Evolutionary conservation across 208 protist species (phyloP), one percentile per base, ranked within the genome.

Genomic region (Jaenimonas drosophilae): DNA sequence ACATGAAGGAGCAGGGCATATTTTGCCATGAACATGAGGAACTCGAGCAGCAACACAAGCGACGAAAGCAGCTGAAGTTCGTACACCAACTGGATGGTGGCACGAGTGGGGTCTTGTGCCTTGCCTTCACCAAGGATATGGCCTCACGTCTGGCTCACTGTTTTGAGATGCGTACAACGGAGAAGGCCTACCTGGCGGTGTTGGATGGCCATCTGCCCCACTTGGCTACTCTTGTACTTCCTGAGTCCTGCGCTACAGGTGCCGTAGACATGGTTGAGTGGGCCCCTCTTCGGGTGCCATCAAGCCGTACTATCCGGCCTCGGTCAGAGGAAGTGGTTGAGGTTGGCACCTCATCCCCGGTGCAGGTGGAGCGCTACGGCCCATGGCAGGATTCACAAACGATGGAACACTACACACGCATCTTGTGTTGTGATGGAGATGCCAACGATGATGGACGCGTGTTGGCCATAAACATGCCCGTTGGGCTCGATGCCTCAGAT

Each of bases 21-120:
- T 43, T 40, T 25, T 7, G 71, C 52, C 45, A 38, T 5, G 37
- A 25, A 0, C 56, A 74, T 40, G 67, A 46, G 7, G 33, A 20
- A 17, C 54, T 72, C 23, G 45, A 67, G 34, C 44, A 54, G 17
- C 30, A 46, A 23, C 46, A 51, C n/a, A 65, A 59, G 19, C 59
- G 54, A 2, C 63, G 54, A 28, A 75, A 82, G 51, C 64, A 68
- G 53, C 49, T 94, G 12, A 90, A 90, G 61, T 93, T 96, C 60
- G 75, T 92, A 14, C 90, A 96, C 36, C 87, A 93, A 48, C 60
- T 96, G n/a, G 90, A 96, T 51, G 90, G 72, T 39, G 69, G 78
- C 4, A 96, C 90, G 21, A 89, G 76, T 50, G 90, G 90, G 11
- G 71, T 96, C 27, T 45, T 96, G 37, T 92, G 85, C 38, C 38